These are phyloP conservation scores for Amphicarpaea edgeworthii DNA, from an alignment of 306 rosid species.

Conservation along the genomic window DNA sequence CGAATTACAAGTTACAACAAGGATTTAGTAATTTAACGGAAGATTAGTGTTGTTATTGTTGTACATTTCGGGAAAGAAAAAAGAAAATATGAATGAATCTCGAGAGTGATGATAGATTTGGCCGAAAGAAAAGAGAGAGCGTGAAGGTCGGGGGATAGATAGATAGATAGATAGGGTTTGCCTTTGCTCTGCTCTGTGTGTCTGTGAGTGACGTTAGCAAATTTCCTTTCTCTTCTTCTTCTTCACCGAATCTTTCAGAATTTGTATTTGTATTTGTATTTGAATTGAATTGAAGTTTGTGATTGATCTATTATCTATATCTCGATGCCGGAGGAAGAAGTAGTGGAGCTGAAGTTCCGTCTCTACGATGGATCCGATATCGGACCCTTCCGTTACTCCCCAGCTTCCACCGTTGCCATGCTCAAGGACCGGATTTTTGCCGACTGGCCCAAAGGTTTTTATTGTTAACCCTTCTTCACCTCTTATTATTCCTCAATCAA, in stretches of 20 bases:
- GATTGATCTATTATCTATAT: too few species aligned
- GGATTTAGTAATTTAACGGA: too few species aligned
- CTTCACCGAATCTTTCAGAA: conserved; percentile 33
- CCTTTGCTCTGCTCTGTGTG: not conserved
- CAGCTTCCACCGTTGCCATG: conserved; percentile 72
- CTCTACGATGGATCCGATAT: conserved; percentile 90
- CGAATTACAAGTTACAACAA: too few species aligned
- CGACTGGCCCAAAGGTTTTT: conserved; percentile 86
- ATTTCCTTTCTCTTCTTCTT: conserved; percentile 10
- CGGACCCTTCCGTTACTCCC: conserved; percentile 84
- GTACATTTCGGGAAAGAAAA: too few species aligned
- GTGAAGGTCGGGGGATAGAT: conserved; percentile 35
- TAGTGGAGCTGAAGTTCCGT: conserved; percentile 88
- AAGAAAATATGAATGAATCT: too few species aligned
- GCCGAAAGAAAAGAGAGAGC: not conserved
- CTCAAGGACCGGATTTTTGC: conserved; percentile 82
- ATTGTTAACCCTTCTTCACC: conserved; percentile 32
- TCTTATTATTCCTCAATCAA: too few species aligned
- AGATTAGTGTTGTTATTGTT: too few species aligned
- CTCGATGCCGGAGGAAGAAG: conserved; percentile 88
- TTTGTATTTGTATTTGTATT: too few species aligned
- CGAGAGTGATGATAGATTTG: too few species aligned
- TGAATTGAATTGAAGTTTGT: too few species aligned
- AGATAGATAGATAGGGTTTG: conserved; percentile 48
- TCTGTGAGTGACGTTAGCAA: not conserved